Base-by-base conservation (phyloP, 352 stramenopile species). In the Plasmopara muralis region DNA sequence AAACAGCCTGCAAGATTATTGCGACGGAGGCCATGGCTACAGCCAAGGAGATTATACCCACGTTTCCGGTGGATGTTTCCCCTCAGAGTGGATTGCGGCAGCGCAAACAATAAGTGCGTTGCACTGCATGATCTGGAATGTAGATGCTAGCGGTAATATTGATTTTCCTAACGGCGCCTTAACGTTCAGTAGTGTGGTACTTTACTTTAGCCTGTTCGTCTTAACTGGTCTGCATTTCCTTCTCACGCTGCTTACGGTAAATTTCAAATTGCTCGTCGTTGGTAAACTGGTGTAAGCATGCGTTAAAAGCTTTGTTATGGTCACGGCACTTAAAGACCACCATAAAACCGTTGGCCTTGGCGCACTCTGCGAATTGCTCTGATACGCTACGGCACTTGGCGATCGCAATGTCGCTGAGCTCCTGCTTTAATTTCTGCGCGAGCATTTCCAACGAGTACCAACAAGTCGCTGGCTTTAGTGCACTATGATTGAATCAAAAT, bases 351-450 rank as follows among this genome's bases (percentile, higher is more conserved):
- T 86, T 72, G 37, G 82, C 70, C 47, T 78, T 76, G 28, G 79
- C 75, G 62, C 82, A 93, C 30, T 72, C 58, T 5, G 73, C 79
- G 43, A 93, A 89, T 50, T 80, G 62, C 46, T 71, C 62, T 2
- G 77, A 72, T 13, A 76, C 51, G 41, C 55, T 61, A 50, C 56
- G 72, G 68, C 82, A 93, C 51, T 90, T 93, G 61, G 71, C 55
- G 57, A 90, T 82, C 40, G 82, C 82, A 43, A 90, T 90, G 61
- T 89, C 77, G 53, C 77, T 89, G 44, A 90, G 66, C 52, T 93
- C 75, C 61, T 89, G 77, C 49, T 75, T 80, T 47, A 93, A 55
- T 79, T 87, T 87, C 80, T 91, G 15, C 31, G 49, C 14, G 43
- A 9, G 47, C 15, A 48, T 35, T 12, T 4, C 31, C 31, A 35